These are phyloP conservation scores for Puccinia triticina DNA, from an alignment of 1,284 basidiomycete species.

Conservation along the genomic window DNA sequence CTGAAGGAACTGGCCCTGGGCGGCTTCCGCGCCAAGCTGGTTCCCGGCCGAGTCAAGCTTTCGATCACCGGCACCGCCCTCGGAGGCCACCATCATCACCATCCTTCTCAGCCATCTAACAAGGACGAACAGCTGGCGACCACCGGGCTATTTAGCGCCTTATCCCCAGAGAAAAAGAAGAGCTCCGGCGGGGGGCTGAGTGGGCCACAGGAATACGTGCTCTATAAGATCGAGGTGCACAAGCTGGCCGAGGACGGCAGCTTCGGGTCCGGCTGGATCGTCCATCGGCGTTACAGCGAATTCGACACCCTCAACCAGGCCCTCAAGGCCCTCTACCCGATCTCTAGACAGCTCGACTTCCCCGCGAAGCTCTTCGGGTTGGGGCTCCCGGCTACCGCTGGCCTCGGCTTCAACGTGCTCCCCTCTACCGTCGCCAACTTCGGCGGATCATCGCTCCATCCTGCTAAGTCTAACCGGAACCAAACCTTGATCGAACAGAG, in stretches of 20 bases:
- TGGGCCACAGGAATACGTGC: slow-evolving; percentile 69
- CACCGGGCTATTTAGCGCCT: neutral
- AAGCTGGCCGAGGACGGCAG: slow-evolving; percentile 76
- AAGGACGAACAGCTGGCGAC: neutral
- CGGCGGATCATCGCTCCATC: neutral
- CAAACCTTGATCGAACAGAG: slow-evolving; percentile 80
- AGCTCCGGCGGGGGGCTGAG: neutral
- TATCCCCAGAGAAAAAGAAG: slow-evolving; percentile 5
- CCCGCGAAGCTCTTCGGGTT: slow-evolving; percentile 88
- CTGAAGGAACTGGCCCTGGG: slow-evolving; percentile 75
- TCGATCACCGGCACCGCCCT: slow-evolving; percentile 72
- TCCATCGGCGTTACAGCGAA: slow-evolving; percentile 88
- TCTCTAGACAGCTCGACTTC: slow-evolving; percentile 76
- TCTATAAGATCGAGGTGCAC: slow-evolving; percentile 89
- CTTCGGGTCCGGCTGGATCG: slow-evolving; percentile 82
- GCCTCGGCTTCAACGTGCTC: slow-evolving; percentile 14
- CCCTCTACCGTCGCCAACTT: neutral
- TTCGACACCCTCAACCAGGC: slow-evolving; percentile 85
- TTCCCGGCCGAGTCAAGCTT: slow-evolving; percentile 67
- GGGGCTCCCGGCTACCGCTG: slow-evolving; percentile 58
- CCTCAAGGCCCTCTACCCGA: slow-evolving; percentile 72
- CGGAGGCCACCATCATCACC: slow-evolving; percentile 56
- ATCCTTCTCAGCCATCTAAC: neutral
- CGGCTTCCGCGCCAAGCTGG: slow-evolving; percentile 71
- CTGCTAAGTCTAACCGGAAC: slow-evolving; percentile 60